Percentiles rank a stretch among this genome's conserved stretches.
These are phyloP conservation scores for Rhododendron ovatum DNA, from an alignment of 148 eudicot genomes.

Conservation along the genomic window DNA sequence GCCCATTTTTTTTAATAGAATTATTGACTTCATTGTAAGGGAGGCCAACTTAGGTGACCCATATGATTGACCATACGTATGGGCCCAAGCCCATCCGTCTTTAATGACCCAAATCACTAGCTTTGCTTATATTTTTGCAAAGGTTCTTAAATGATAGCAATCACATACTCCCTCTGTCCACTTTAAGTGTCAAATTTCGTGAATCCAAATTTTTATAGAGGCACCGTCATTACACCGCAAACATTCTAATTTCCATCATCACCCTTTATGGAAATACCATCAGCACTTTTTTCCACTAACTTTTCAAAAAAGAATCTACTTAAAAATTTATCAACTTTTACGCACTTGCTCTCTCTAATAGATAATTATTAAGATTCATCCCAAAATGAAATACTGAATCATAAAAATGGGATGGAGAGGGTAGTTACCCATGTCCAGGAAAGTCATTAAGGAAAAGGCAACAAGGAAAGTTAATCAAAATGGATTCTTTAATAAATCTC, in stretches of 20 bases:
- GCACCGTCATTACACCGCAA: not conserved
- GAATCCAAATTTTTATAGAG: not conserved
- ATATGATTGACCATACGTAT: not conserved
- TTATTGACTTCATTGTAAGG: not conserved
- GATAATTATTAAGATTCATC: not conserved
- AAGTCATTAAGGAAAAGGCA: not conserved
- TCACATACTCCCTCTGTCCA: rapidly evolving
- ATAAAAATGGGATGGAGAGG: no score
- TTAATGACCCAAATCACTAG: not conserved
- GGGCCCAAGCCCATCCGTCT: not conserved
- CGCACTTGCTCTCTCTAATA: no score
- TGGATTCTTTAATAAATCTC: no score
- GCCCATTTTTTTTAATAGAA: no score
- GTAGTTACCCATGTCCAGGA: not conserved
- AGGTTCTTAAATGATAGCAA: not conserved
- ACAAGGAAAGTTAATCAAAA: not conserved
- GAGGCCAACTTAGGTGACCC: not conserved
- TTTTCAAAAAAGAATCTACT: not conserved
- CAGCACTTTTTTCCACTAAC: no score
- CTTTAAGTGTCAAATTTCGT: no score
- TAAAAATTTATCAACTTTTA: no score
- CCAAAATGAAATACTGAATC: not conserved
- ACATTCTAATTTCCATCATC: not conserved
- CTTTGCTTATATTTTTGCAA: not conserved
- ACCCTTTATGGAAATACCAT: not conserved